Base-by-base conservation (phyloP, 2,329 filamentous ascomycete species). In the Neonectria ditissima region DNA sequence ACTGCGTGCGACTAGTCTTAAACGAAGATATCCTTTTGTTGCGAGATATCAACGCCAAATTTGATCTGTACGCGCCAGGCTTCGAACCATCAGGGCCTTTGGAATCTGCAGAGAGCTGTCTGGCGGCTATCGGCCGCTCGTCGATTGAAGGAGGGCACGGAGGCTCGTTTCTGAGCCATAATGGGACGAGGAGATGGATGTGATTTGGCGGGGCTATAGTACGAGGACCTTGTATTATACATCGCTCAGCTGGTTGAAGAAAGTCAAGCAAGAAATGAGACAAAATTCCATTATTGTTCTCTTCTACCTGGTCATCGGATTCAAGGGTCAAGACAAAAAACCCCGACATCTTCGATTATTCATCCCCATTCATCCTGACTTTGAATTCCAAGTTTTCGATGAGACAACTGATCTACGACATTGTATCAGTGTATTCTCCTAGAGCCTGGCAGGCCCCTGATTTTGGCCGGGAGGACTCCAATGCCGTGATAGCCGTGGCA, bases 401-500 rank as follows among this genome's bases (percentile, higher is more conserved):
- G 86, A 91, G 71, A 81, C 81, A 22, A 87, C 88, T 81, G 22
- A 87, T 87, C 0, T 87, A 28, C 91, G 89, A 70, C 84, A 91
- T 69, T 93, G 90, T 75, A 87, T 92, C 84, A 91, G 68, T 93
- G 90, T 75, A 87, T 92, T 62, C 83, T 92, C 34, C 81, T 93
- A 47, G 91, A 93, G 72, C 83, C 86, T 34, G 81, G 91, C 91
- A 92, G 76, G 83, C 91, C 6, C 91, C 91, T 9, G 90, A 90
- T 1, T 93, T 91, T 72, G 91, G 91, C 84, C 89, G 92, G 78
- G 91, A 93, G 70, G 91, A 93, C 87, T 93, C 92, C 79, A 86
- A 86, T 68, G 85, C 91, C 62, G 88, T 87, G 5, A 79, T 89
- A 74, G 84, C 89, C 58, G 80, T 85, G 47, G 90, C 43, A 82